Evolutionary conservation across 75 land plant genomes (phyloP).

Genomic region (Chamaecyparis obtusa): DNA sequence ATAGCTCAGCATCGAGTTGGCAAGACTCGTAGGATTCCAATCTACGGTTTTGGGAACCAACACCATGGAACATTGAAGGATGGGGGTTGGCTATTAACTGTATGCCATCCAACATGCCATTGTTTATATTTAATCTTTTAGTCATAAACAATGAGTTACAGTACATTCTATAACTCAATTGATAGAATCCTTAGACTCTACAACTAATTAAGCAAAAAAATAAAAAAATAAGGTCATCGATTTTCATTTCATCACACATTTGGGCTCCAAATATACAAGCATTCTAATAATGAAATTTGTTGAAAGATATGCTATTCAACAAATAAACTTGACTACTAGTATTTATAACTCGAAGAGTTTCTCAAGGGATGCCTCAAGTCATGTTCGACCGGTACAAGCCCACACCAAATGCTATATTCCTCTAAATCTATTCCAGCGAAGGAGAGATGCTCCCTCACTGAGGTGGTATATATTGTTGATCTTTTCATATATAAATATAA

Average conservation of each 20-base stretch:
- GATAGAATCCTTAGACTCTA: too few relatives aligned
- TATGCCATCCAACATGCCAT: too few relatives aligned
- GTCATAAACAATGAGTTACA: too few relatives aligned
- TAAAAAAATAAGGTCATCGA: too few relatives aligned
- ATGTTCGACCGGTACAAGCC: background rate
- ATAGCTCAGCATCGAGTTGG: too few relatives aligned
- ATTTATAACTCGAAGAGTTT: constrained; percentile 8
- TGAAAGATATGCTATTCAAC: background rate
- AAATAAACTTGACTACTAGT: background rate
- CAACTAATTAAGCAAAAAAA: too few relatives aligned
- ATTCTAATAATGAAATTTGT: background rate
- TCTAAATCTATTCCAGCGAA: background rate
- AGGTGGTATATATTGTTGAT: background rate
- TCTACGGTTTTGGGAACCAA: too few relatives aligned
- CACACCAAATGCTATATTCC: background rate
- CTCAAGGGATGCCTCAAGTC: background rate
- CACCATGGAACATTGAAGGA: too few relatives aligned
- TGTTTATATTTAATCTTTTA: too few relatives aligned
- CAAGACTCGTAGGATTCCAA: too few relatives aligned
- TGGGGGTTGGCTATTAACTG: too few relatives aligned
- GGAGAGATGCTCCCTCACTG: constrained; percentile 13
- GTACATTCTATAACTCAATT: too few relatives aligned
- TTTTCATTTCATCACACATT: background rate
- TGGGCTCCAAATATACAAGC: background rate
- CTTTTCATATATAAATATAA: background rate